A percentile compares a stretch with the other conserved stretches of the same genome.
Conservation (phyloP, 83 land plant species). For the Thuja plicata region DNA sequence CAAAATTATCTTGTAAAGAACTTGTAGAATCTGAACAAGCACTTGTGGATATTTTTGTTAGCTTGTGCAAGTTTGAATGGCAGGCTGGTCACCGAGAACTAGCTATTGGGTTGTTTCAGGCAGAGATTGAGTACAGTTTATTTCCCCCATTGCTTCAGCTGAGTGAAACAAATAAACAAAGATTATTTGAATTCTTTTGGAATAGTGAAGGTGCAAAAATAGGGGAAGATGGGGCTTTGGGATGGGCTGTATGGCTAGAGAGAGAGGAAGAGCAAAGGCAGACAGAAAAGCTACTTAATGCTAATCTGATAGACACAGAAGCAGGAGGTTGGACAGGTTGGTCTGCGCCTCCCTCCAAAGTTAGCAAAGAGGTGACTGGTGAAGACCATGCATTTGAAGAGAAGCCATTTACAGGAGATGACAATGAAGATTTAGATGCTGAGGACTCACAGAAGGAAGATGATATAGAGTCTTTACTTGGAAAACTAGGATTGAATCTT, state of each 20-base stretch:
- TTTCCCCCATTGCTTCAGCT: constrained; percentile 75
- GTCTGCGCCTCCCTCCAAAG: constrained; percentile 46
- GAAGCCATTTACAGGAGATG: constrained; percentile 27
- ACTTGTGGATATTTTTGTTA: constrained; percentile 77
- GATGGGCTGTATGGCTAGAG: constrained; percentile 94
- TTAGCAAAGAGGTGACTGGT: constrained; percentile 15
- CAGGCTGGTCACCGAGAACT: constrained; percentile 93
- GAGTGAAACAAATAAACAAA: constrained; percentile 67
- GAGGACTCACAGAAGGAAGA: constrained; percentile 49
- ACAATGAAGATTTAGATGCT: constrained; percentile 30
- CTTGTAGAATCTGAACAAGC: constrained; percentile 65
- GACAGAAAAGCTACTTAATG: constrained; percentile 25
- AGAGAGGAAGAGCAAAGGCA: constrained; percentile 78
- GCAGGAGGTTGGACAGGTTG: constrained; percentile 97
- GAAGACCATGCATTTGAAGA: constrained; percentile 19
- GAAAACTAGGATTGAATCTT: constrained; percentile 75
- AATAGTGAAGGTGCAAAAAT: constrained; percentile 70
- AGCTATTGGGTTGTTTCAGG: constrained; percentile 89
- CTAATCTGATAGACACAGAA: constrained; percentile 31
- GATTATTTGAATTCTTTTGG: constrained; percentile 97
- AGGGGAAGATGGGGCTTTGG: constrained; percentile 90
- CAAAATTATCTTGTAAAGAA: constrained; percentile 19
- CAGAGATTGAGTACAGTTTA: constrained; percentile 83
- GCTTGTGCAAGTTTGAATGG: constrained; percentile 92
- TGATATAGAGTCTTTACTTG: constrained; percentile 71